phyloP scores from a whole-genome alignment of 2,329 filamentous ascomycete species.

The Camptophora hylomeconis region DNA sequence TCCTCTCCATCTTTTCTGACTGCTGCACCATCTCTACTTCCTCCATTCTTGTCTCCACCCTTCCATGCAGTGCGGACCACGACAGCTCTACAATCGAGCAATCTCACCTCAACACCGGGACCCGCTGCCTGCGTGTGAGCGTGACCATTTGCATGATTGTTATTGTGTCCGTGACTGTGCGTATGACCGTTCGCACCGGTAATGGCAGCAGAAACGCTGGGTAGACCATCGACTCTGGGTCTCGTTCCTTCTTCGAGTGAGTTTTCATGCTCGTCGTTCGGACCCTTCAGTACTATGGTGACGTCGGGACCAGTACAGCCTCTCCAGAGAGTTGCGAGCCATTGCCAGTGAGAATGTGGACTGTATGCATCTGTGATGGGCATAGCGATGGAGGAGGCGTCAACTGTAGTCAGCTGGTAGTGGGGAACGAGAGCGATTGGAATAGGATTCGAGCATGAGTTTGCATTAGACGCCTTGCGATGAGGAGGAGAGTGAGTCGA shows the following conservation, averaged over 20 bases:
- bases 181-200: neutral
- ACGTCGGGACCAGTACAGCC: conserved; percentile 68
- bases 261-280: conserved; percentile 22
- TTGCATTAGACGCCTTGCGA: neutral
- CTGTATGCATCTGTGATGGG: conserved; percentile 67
- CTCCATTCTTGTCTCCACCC: conserved; percentile 8
- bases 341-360: conserved; percentile 89
- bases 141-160: neutral
- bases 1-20: conserved; percentile 17
- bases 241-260: conserved; percentile 33
- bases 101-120: conserved; percentile 16
- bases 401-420: conserved; percentile 68
- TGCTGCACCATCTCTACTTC: conserved; percentile 1
- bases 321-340: conserved; percentile 90
- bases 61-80: conserved; percentile 27
- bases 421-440: conserved; percentile 66
- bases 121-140: neutral
- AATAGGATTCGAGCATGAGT: conserved; percentile 21
- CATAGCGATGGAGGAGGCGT: conserved; percentile 59
- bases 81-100: conserved; percentile 15
- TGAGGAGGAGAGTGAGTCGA: conserved; percentile 14
- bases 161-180: neutral
- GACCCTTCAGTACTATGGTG: conserved; percentile 32
- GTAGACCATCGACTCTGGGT: conserved; percentile 38
- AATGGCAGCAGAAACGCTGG: conserved; percentile 33